Evolutionary conservation across 163 green algal species (phyloP).

Genomic region (Scenedesmus sp.): DNA sequence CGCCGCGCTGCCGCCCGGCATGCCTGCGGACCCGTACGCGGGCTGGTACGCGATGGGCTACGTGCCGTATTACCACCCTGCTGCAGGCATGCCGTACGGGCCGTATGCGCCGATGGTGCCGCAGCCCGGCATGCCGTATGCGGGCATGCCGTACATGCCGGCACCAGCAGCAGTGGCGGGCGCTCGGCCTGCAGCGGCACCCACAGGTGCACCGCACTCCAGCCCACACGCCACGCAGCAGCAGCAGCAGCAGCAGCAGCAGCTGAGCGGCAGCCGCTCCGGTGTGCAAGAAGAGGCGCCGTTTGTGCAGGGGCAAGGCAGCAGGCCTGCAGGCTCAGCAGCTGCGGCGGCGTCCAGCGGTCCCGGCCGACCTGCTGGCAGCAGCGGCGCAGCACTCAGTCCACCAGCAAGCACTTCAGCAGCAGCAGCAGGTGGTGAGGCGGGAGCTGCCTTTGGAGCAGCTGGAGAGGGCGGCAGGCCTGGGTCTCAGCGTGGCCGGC

Average conservation of each 20-base stretch:
- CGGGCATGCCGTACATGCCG: neutral
- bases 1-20: neutral
- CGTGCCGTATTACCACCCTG: constrained; percentile 28
- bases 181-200: neutral
- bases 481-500: neutral
- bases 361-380: neutral
- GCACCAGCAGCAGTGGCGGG: neutral
- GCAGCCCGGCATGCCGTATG: constrained; percentile 24
- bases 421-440: neutral
- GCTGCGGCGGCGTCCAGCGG: neutral
- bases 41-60: constrained; percentile 52
- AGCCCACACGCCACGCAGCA: neutral
- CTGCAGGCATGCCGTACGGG: constrained; percentile 32
- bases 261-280: neutral
- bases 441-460: neutral
- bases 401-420: neutral
- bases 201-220: neutral
- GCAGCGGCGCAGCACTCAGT: neutral
- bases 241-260: neutral
- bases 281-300: constrained; percentile 1
- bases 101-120: neutral
- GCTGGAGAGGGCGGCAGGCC: neutral
- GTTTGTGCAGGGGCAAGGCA: neutral
- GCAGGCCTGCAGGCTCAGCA: neutral
- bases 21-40: constrained; percentile 36